Base-by-base conservation (phyloP, 129 eudicot genomes). In the Tagetes erecta region DNA sequence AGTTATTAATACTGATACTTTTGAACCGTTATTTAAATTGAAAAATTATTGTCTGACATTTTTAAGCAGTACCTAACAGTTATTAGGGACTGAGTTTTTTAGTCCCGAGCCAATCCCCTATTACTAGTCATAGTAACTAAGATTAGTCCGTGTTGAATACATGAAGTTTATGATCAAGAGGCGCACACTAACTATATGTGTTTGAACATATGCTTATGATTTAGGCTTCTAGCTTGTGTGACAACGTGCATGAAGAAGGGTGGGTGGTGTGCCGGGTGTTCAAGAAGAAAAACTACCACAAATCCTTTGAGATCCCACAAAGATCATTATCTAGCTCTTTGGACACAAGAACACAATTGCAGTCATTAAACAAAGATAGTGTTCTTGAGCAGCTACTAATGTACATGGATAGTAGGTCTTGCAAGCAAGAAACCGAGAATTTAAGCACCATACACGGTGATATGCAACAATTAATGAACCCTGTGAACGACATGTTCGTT, bases 201-300 rank as follows among this genome's bases (percentile, higher is more conserved):
- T 33, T 76, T 8, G 1, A 5, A 55, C 5, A 67, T 66, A 8
- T 44, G 9, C 8, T 56, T 40, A 44, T 75, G 64, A 36, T 73
- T 38, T 51, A 80, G 85, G 81, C 10, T 49, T 67, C 73, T 57
- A 68, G 12, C 80, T 11, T 71, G 41, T 83, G 78, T 37, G 88
- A 86, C 38, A 64, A 56, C 50, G 31, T 31, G 39, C 84, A 85
- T 20, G 96, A 91, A 81, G 97, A 88, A 40, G 97, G 97, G 4
- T 91, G 97, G 96, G 97, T 88, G 49, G 82, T 86, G 1, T 91
- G 97, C 38, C 82, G 97, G 33, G 83, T 91, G 30, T 91, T 91
- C 80, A 88, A 86, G 91, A 88, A 91, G 87, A 91, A 91, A 82
- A 88, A 73, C 64, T 84, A 80, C 77, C 73, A 83, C 56, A 83